Conservation (phyloP, 2,329 filamentous ascomycete species). For the Cladosporium sphaerospermum region DNA sequence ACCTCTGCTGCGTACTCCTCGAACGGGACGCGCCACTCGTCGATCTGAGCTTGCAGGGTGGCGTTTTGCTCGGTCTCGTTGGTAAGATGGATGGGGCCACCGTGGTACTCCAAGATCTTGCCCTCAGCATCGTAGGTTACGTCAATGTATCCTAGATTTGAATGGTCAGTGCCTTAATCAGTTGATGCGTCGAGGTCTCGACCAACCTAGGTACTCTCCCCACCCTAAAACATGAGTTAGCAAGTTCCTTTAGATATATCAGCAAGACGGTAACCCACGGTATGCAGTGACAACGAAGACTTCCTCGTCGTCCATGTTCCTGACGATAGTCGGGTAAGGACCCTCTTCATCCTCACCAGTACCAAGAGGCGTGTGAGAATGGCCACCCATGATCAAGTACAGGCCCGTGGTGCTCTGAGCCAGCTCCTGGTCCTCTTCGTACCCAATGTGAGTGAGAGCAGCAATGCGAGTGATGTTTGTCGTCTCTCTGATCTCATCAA, state of each 20-base stretch:
- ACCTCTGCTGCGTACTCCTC: slow-evolving; percentile 53
- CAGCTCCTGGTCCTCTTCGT: slow-evolving; percentile 56
- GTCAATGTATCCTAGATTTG: slow-evolving; percentile 53
- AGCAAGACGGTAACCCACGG: slow-evolving; percentile 28
- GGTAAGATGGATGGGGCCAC: slow-evolving; percentile 58
- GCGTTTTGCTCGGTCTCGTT: slow-evolving; percentile 54
- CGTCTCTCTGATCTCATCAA: slow-evolving; percentile 55
- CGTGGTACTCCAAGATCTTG: slow-evolving; percentile 57
- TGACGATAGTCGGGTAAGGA: slow-evolving; percentile 57
- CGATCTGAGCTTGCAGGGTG: slow-evolving; percentile 52
- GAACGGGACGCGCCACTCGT: slow-evolving; percentile 55
- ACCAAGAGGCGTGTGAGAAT: slow-evolving; percentile 54
- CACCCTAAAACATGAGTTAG: slow-evolving; percentile 34
- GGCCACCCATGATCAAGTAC: slow-evolving; percentile 62
- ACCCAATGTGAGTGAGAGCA: slow-evolving; percentile 62
- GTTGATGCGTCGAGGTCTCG: no score
- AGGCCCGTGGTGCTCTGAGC: slow-evolving; percentile 55
- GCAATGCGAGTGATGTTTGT: slow-evolving; percentile 60
- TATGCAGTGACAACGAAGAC: slow-evolving; percentile 64
- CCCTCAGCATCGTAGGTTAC: slow-evolving; percentile 57
- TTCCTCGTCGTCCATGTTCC: slow-evolving; percentile 57
- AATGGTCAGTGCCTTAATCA: not conserved
- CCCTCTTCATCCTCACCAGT: slow-evolving; percentile 53
- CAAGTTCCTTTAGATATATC: not conserved
- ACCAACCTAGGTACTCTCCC: slow-evolving; percentile 53